Conservation (phyloP, 1,139 yeast species). For the Lodderomyces margitis region DNA sequence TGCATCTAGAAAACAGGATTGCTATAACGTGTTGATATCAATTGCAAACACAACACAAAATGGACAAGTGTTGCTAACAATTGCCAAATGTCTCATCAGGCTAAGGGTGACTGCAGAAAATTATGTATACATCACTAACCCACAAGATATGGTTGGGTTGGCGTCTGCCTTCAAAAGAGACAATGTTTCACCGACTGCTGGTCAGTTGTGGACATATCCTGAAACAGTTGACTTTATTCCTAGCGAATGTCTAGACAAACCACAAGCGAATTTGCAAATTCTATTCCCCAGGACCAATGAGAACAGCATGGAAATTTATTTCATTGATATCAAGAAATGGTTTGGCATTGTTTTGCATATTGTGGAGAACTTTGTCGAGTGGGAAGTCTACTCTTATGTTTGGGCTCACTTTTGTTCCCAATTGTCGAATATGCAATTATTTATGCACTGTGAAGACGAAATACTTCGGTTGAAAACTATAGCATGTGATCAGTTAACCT, state of each 20-base stretch:
- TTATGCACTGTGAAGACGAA: constrained; percentile 42
- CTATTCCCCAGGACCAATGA: constrained; percentile 3
- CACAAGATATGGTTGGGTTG: constrained; percentile 65
- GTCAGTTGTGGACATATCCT: constrained; percentile 57
- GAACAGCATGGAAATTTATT: constrained; percentile 14
- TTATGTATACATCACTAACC: constrained; percentile 49
- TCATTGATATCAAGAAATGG: constrained; percentile 53
- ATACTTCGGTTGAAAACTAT: constrained; percentile 47
- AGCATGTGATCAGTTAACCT: constrained; percentile 60
- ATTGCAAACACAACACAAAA: constrained; percentile 24
- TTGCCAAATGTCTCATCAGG: constrained; percentile 55
- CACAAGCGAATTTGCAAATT: constrained; percentile 19
- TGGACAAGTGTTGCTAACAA: constrained; percentile 41
- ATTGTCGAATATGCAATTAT: constrained; percentile 59
- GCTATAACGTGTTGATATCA: constrained; percentile 26
- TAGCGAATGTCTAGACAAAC: constrained; percentile 35
- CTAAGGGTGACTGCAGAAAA: constrained; percentile 51
- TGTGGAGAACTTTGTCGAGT: constrained; percentile 54
- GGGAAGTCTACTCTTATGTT: constrained; percentile 70
- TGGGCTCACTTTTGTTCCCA: constrained; percentile 75
- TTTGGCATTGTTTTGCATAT: constrained; percentile 49
- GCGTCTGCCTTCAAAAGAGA: constrained; percentile 59
- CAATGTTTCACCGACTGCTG: constrained; percentile 17
- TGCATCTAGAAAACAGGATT: constrained; percentile 28
- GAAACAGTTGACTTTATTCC: constrained; percentile 53